Evolutionary conservation across 441 rosid genomes (phyloP), one percentile per base, ranked within the genome.

Genomic region (Gossypium trilobum): DNA sequence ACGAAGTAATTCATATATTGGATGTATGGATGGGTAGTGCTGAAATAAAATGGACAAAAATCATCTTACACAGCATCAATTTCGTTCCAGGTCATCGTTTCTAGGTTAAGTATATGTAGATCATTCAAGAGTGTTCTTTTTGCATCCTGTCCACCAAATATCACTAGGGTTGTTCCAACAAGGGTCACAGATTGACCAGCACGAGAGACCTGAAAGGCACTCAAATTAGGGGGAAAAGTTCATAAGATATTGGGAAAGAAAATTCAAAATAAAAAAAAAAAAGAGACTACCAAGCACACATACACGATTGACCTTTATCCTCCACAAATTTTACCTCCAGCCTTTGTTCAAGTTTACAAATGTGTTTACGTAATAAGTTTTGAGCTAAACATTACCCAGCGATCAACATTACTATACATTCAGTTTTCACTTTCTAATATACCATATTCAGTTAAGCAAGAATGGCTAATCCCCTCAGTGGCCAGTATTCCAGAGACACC

Each of bases 81-180:
- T 87, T 90, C 98, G 83, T 93, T 96, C 98, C 99, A 95, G 57
- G 99, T 93, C 98, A 91, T 79, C 63, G 90, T 93, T 80, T 95
- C 98, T 44, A 95, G 88, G 83, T 95, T 97, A 79, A 95, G 98
- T 75, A 90, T 82, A 83, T 93, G 95, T 77, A 95, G 79, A 87
- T 95, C 99, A 77, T 93, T 95, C 82, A 95, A 77, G 52, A 93
- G 85, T 36, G 97, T 82, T 83, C 95, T 84, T 72, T 89, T 93
- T 54, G 97, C 94, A 83, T 95, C 98, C 81, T 95, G 88, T 67
- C 99, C 99, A 58, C 99, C 99, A 84, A 95, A 95, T 80, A 93
- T 86, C 68, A 95, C 95, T 79, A 95, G 78, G 80, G 82, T 93
- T 77, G 90, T 83, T 68, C 98, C 97, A 59, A 93, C 91, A 46